These are phyloP conservation scores for Hanseniaspora meyeri DNA, from an alignment of 805 yeast genomes.

Conservation along the genomic window DNA sequence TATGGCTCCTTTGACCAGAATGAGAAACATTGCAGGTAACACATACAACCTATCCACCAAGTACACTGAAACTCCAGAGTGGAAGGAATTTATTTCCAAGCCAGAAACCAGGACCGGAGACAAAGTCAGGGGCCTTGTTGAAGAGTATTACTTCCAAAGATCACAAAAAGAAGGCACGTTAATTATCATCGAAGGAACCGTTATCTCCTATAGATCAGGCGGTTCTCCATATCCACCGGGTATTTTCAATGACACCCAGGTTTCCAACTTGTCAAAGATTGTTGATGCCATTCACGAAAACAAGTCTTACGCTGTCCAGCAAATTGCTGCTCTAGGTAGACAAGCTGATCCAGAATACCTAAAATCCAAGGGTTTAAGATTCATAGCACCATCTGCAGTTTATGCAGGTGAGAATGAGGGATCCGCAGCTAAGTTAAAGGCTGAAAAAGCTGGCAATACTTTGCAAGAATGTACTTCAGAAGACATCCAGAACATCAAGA, in stretches of 20 bases:
- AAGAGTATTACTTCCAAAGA: conserved; percentile 44
- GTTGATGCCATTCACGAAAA: conserved; percentile 40
- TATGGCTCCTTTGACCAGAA: conserved; percentile 36
- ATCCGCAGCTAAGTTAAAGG: conserved; percentile 22
- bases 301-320: conserved; percentile 35
- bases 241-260: conserved; percentile 37
- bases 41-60: conserved; percentile 18
- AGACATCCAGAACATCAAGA: conserved; percentile 31
- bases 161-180: conserved; percentile 43
- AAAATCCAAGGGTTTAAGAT: conserved; percentile 29
- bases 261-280: conserved; percentile 38
- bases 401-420: conserved; percentile 25
- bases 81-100: not conserved
- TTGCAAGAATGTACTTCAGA: conserved; percentile 24
- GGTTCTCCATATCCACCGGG: conserved; percentile 37
- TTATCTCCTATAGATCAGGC: conserved; percentile 33
- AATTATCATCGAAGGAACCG: conserved; percentile 49
- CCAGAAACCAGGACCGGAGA: conserved; percentile 28
- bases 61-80: not conserved
- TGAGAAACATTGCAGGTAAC: conserved; percentile 28
- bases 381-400: conserved; percentile 31
- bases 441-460: conserved; percentile 25
- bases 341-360: conserved; percentile 30
- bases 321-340: conserved; percentile 41
- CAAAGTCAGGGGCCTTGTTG: conserved; percentile 23